Evolutionary conservation across 805 yeast species (phyloP).

Genomic region (Wilhelminamyces savonicus): DNA sequence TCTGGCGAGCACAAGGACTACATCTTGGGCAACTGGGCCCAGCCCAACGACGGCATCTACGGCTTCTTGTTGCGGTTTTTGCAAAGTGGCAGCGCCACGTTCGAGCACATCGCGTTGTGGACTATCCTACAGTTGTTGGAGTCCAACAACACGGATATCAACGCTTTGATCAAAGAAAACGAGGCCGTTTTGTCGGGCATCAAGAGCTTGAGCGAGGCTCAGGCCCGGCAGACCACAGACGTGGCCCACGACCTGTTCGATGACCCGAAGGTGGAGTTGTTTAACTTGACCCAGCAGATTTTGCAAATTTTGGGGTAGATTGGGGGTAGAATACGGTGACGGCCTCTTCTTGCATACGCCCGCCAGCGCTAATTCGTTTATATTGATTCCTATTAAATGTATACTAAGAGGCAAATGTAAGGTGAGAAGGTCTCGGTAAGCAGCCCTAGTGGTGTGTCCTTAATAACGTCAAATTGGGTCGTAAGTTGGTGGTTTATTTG

Average conservation of each 20-base stretch:
- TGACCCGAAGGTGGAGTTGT: conserved; percentile 59
- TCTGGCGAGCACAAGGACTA: conserved; percentile 63
- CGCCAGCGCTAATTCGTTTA: too few relatives aligned
- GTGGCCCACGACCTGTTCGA: conserved; percentile 36
- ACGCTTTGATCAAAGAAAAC: conserved; percentile 48
- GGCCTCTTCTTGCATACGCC: too few relatives aligned
- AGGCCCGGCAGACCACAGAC: conserved; percentile 17
- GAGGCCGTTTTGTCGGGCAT: conserved; percentile 49
- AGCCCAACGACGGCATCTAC: conserved; percentile 77
- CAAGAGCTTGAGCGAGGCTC: conserved; percentile 38
- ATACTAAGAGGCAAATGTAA: too few relatives aligned
- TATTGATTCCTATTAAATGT: too few relatives aligned
- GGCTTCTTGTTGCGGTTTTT: conserved; percentile 80
- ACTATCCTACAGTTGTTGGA: conserved; percentile 89
- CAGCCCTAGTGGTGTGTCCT: too few relatives aligned
- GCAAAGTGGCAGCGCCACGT: conserved; percentile 80
- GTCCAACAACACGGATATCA: conserved; percentile 65
- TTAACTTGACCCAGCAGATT: conserved; percentile 62
- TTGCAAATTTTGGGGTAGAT: conserved; percentile 43
- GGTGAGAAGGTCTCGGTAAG: too few relatives aligned
- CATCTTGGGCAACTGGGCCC: conserved; percentile 71
- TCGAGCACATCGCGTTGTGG: conserved; percentile 98
- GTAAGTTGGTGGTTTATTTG: too few relatives aligned
- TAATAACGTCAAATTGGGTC: too few relatives aligned
- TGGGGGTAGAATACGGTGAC: background rate